Base-by-base conservation (phyloP, 2,329 filamentous ascomycete genomes). In the Berkeleyomyces rouxiae region DNA sequence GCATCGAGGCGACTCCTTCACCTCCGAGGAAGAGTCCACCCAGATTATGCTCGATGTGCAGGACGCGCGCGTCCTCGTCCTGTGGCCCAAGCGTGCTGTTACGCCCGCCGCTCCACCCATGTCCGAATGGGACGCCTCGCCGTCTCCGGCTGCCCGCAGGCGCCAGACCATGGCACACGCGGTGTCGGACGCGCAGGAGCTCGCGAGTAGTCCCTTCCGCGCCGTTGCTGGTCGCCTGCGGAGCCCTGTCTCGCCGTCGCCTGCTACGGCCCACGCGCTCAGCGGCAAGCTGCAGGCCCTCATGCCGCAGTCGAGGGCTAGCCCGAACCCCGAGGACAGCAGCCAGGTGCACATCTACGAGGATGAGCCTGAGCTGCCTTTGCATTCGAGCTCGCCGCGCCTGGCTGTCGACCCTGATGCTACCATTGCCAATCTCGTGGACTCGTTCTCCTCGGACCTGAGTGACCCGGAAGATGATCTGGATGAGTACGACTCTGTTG, bases 21-120 rank as follows among this genome's bases (percentile, higher is more conserved):
- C 85, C 57, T 95, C 90, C 64, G 89, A 95, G 74, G 91, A 90
- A 39, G 88, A 91, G 70, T 83, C 85, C 67, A 85, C 85, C 16
- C 90, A 95, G 69, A 90, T 99, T 72, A 95, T 99, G 84, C 77
- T 99, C 66, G 91, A 97, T 72, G 90, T 97, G 49, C 90, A 96
- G 69, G 91, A 95, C 71, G 86, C 90, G 61, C 87, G 93, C 66
- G 90, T 97, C 53, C 79, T 96, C 72, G 77, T 99, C 66, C 83
- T 86, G 70, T 97, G 93, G 92, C 93, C 93, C 53, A 82, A 75
- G 73, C 78, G 71, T 74, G 81, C 31, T 43, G 76, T 76, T 65
- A 74, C 82, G 65, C 85, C 83, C 7, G 84, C 88, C 23, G 23
- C 23, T 23, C 23, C 23, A 23, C 23, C 23, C 67, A n/a, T 51